Base-by-base conservation (phyloP, 2,329 filamentous ascomycete genomes). In the Keithomyces neogunnii region DNA sequence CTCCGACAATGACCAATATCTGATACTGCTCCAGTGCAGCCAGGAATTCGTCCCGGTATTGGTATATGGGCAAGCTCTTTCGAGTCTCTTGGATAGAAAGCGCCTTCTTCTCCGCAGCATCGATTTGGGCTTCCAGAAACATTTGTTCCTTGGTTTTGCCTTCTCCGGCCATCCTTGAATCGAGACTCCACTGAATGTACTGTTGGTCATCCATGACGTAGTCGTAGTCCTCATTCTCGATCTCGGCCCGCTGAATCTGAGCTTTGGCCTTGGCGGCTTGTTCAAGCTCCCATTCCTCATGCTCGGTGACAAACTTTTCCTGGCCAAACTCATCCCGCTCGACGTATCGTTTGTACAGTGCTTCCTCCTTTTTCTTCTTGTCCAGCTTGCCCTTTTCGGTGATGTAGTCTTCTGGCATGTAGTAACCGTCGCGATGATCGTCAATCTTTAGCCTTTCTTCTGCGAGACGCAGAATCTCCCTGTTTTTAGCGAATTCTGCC, bases 221-320 rank as follows among this genome's bases (percentile, higher is more conserved):
- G 60, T 93, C 88, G 64, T 97, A 99, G 53, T 95, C 85, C 10
- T 90, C 84, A 49, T 91, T 84, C 11, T 87, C 82, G 36, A 85
- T 78, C 63, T 95, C 89, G 0, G 82, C 73, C 49, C 83, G 81
- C 57, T 82, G 78, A 53, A 95, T 89, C 65, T 96, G 90, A 1
- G 89, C 84, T 65, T 92, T 93, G 5, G 89, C 91, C 66, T 95
- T 95, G 51, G 84, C 78, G 1, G 86, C 80, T 69, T 97, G 92
- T 64, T 97, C 92, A 52, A 82, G 75, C 66, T 99, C 93, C 92
- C 92, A 99, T 63, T 96, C 88, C 55, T 99, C 91, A 56, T 96
- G 88, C 66, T 99, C 93, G 0, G 90, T 96, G 52, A 96, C 82
- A 60, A 89, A 95, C 60, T 85, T 86, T 65, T 96, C 92, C 57